phyloP scores from a whole-genome alignment of 805 yeast genomes.

The Nakazawaea holstii region DNA sequence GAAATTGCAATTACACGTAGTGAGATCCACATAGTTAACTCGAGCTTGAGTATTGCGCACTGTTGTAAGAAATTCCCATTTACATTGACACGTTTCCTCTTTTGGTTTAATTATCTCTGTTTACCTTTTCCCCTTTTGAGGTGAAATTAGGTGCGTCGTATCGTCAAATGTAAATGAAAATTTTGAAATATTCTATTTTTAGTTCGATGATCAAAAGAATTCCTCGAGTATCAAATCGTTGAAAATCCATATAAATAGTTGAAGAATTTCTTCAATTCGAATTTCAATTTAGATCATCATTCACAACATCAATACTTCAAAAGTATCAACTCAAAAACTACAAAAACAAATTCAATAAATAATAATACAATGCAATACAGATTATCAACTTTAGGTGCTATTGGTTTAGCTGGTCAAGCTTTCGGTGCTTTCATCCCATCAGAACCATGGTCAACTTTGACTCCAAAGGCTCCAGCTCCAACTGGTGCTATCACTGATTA shows the following conservation, averaged over 20 bases:
- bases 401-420: slow-evolving; percentile 42
- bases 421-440: slow-evolving; percentile 61
- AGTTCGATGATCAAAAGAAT: not conserved
- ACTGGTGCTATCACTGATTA: slow-evolving; percentile 54
- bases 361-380: slow-evolving; percentile 36
- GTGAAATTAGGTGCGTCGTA: slow-evolving; percentile 4
- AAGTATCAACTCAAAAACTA: not conserved
- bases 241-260: not conserved
- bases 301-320: not conserved
- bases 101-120: slow-evolving; percentile 17
- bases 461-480: slow-evolving; percentile 50
- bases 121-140: slow-evolving; percentile 15
- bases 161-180: not conserved
- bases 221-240: too few species aligned
- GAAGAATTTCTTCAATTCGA: not conserved
- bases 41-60: not conserved
- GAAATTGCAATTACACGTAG: not conserved
- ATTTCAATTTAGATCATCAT: not conserved
- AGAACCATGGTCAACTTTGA: slow-evolving; percentile 68
- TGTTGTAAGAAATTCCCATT: slow-evolving; percentile 2
- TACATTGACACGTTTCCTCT: slow-evolving; percentile 7
- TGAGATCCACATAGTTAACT: not conserved
- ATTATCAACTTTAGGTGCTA: slow-evolving; percentile 27
- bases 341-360: not conserved
- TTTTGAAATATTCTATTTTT: slow-evolving; percentile 6